Percentiles rank a stretch among this genome's conserved stretches.
Conservation (phyloP, 306 rosid species). For the Prosopis cineraria region DNA sequence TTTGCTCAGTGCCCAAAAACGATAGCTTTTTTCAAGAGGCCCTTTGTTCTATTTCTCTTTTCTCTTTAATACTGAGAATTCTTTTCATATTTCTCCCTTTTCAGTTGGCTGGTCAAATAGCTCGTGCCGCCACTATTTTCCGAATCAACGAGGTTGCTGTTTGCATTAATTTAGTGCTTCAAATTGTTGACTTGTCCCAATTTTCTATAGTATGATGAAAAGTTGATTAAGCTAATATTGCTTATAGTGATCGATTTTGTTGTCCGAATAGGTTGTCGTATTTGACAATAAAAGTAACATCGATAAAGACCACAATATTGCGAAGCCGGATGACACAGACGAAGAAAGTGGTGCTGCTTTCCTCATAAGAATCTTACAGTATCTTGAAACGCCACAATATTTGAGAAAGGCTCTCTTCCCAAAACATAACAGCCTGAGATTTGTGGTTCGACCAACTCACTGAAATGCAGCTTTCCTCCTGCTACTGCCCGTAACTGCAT, state of each 20-base stretch:
- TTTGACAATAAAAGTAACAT: constrained; percentile 64
- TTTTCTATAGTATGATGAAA: not conserved
- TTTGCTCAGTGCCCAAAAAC: not conserved
- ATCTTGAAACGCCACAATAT: constrained; percentile 97
- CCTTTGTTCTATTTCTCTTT: not conserved
- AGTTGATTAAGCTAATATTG: constrained; percentile 12
- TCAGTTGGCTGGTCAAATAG: constrained; percentile 94
- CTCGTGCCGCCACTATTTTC: constrained; percentile 96
- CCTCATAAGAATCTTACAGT: constrained; percentile 73
- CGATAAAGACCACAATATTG: constrained; percentile 30
- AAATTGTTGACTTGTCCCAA: not conserved
- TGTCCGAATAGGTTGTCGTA: constrained; percentile 68
- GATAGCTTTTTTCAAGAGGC: not conserved
- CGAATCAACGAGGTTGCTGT: constrained; percentile 81
- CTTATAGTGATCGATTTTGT: constrained; percentile 3
- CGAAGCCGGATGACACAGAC: constrained; percentile 44
- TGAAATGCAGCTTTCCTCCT: constrained; percentile 20
- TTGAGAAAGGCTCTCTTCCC: constrained; percentile 88
- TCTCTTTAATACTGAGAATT: constrained; percentile 3
- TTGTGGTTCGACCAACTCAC: constrained; percentile 61
- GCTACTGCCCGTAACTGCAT: constrained; percentile 20
- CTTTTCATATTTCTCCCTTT: constrained; percentile 9
- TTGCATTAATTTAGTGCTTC: not conserved
- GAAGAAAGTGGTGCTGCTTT: constrained; percentile 85
- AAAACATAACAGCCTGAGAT: constrained; percentile 82